Conservation (phyloP, 2,329 filamentous ascomycete species). For the Penicillium sp. region DNA sequence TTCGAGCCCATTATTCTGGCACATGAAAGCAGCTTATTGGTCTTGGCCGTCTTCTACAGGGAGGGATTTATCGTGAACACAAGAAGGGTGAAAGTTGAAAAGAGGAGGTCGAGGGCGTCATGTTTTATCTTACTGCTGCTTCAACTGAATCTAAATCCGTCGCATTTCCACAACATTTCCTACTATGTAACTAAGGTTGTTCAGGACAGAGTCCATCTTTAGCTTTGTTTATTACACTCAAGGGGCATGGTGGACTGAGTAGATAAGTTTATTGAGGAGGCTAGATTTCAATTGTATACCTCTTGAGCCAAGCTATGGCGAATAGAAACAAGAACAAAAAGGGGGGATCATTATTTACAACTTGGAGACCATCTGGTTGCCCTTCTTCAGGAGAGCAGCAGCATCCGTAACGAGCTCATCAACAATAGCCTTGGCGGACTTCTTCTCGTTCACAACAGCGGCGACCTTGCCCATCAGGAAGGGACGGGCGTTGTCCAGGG, state of each 20-base stretch:
- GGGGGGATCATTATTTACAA: conserved; percentile 58
- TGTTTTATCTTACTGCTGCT: neutral
- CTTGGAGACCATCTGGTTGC: conserved; percentile 71
- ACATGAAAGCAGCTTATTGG: neutral
- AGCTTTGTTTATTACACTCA: neutral
- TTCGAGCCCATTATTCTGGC: neutral
- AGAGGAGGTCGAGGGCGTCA: neutral
- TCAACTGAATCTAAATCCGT: too few species aligned
- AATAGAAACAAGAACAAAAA: conserved; percentile 14
- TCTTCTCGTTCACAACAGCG: conserved; percentile 90
- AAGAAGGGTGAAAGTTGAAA: neutral
- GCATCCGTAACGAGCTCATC: conserved; percentile 93
- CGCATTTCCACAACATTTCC: too few species aligned
- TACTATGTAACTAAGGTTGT: neutral
- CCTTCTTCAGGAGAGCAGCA: conserved; percentile 70
- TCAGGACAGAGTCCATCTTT: too few species aligned
- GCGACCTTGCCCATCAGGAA: conserved; percentile 97
- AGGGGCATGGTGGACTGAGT: neutral
- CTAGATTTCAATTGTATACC: conserved; percentile 1
- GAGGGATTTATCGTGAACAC: neutral
- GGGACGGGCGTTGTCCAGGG: conserved; percentile 87
- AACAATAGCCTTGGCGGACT: conserved; percentile 86
- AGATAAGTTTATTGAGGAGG: neutral
- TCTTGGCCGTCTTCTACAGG: neutral
- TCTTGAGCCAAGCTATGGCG: conserved; percentile 11